Evolutionary conservation across 345 rosid genomes (phyloP), one percentile per base, ranked within the genome.

Genomic region (Eucalyptus tenuipes): DNA sequence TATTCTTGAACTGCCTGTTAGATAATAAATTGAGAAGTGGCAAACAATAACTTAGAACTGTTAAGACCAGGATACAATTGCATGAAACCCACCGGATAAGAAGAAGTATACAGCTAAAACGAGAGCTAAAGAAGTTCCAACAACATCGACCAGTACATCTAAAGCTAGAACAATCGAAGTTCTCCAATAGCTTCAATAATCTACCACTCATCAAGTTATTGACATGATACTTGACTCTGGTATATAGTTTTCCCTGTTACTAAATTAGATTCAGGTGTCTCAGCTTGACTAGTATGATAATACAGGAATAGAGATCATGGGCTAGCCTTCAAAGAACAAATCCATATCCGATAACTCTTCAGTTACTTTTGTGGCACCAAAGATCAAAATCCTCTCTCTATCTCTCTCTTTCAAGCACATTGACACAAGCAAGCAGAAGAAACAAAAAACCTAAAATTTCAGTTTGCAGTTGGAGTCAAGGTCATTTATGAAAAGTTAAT

Each of bases 1-100:
- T 91, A 94, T 64, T 94, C 94, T 91, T 89, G 90, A 89, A 94
- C 94, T 64, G 94, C 96, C 96, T 94, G 94, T 75, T 40, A 87
- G 52, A 29, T 79, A 29, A 79, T 90, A 52, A 86, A 86, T 80
- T 49, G 37, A 81, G 48, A 33, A 31, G 86, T 49, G 48, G 15
- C 49, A 45, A 88, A 49, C 33, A 37, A 88, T 40, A 82, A 50
- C 42, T 31, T 10, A 44, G 44, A 88, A 40, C 29, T 24, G 47
- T 33, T 52, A 27, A 52, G 49, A 13, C 17, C 40, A 37, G 50
- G 57, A 22, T 31, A 18, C 29, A 75, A 44, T 44, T 37, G 31
- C 49, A 25, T 6, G 49, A 45, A 82, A 75, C 82, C 47, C 27
- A 37, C 27, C 4, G 8, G 82, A 10, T 18, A 75, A 75, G 47